phyloP scores from a whole-genome alignment of 768 basidiomycete species.

The Tylopilus intermedius region DNA sequence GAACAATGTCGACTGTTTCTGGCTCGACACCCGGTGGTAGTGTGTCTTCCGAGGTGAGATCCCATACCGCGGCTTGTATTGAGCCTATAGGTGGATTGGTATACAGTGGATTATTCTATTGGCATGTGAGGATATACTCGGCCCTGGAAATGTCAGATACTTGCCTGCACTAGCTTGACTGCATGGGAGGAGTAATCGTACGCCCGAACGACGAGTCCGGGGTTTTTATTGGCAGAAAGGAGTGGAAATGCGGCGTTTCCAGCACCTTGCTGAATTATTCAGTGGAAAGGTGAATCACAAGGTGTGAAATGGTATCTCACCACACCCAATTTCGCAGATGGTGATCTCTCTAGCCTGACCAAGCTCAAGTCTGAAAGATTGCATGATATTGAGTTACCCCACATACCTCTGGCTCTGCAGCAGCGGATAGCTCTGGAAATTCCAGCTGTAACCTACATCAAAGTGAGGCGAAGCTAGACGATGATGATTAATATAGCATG shows the following conservation, averaged over 20 bases:
- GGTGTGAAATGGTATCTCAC: slow-evolving; percentile 35
- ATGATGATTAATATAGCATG: background rate
- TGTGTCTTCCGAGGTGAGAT: slow-evolving; percentile 60
- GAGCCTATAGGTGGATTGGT: slow-evolving; percentile 58
- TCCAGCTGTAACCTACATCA: slow-evolving; percentile 77
- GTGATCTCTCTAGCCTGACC: slow-evolving; percentile 70
- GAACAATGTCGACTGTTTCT: slow-evolving; percentile 76
- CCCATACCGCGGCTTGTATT: slow-evolving; percentile 85
- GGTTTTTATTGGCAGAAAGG: slow-evolving; percentile 77
- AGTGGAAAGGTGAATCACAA: background rate
- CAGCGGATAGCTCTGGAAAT: slow-evolving; percentile 80
- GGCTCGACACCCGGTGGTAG: slow-evolving; percentile 62
- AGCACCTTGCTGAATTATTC: slow-evolving; percentile 52
- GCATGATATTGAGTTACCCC: background rate
- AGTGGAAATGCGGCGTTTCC: slow-evolving; percentile 95
- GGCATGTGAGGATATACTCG: background rate
- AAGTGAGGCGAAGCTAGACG: slow-evolving; percentile 1
- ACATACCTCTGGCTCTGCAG: slow-evolving; percentile 60
- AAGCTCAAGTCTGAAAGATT: background rate
- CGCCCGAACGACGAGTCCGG: slow-evolving; percentile 65
- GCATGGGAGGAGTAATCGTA: slow-evolving; percentile 92
- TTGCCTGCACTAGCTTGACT: slow-evolving; percentile 82
- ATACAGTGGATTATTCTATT: slow-evolving; percentile 71
- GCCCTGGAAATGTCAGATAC: slow-evolving; percentile 9
- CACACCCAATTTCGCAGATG: slow-evolving; percentile 90